phyloP scores from a whole-genome alignment of 306 rosid species.

The Oemleria cerasiformis region DNA sequence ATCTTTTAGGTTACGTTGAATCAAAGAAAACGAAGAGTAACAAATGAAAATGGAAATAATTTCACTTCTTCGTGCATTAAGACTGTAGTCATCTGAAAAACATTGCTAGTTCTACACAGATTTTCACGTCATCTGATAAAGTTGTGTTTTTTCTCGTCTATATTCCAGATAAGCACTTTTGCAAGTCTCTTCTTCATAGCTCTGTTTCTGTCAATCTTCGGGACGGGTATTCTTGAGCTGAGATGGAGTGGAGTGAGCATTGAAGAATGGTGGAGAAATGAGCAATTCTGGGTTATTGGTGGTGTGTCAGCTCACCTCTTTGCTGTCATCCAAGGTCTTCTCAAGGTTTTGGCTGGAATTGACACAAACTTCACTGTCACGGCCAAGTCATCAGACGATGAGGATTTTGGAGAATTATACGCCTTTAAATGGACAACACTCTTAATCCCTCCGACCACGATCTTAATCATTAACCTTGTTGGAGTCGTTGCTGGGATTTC shows the following conservation, averaged over 20 bases:
- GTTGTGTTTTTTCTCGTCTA: slow-evolving; percentile 6
- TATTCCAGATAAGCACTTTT: slow-evolving; percentile 83
- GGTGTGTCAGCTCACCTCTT: slow-evolving; percentile 89
- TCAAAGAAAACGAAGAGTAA: not conserved
- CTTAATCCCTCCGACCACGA: slow-evolving; percentile 88
- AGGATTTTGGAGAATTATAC: slow-evolving; percentile 78
- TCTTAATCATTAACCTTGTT: slow-evolving; percentile 78
- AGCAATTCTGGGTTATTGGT: slow-evolving; percentile 98
- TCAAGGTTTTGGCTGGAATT: slow-evolving; percentile 87
- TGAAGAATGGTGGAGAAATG: slow-evolving; percentile 99
- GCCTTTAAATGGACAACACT: slow-evolving; percentile 92
- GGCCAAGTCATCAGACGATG: slow-evolving; percentile 89
- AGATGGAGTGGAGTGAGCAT: slow-evolving; percentile 99
- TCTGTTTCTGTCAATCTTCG: slow-evolving; percentile 76
- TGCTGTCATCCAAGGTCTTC: slow-evolving; percentile 89
- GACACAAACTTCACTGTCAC: slow-evolving; percentile 91
- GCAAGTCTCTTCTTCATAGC: slow-evolving; percentile 82
- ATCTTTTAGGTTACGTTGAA: not conserved
- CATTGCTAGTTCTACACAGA: not conserved
- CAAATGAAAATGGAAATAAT: not conserved
- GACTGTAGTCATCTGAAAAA: not conserved
- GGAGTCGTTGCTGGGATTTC: slow-evolving; percentile 97
- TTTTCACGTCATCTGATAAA: slow-evolving; percentile 8
- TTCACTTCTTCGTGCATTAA: not conserved
- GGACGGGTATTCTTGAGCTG: slow-evolving; percentile 89